Base-by-base conservation (phyloP, 2,329 filamentous ascomycete genomes). In the Clarireedia sp. region DNA sequence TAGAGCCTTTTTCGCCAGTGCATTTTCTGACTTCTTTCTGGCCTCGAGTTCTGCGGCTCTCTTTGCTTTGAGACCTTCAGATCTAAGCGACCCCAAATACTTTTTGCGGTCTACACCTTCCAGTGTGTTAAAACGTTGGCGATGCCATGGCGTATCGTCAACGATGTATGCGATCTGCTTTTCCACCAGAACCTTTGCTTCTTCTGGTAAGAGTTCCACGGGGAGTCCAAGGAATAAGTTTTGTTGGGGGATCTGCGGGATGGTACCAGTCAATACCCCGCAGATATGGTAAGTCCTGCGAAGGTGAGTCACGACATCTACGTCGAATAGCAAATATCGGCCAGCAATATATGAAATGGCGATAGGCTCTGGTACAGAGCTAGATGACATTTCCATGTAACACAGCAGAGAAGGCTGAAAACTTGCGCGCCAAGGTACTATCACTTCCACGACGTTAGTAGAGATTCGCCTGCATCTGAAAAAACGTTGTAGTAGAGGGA, bases 161-260 rank as follows among this genome's bases (percentile, higher is more conserved):
- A 92, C 83, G 63, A 96, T 78, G 71, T 86, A 89, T 43, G 84
- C 92, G 63, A 83, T 81, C 57, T 81, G 83, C 63, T 85, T 86
- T 62, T 90, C 85, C 57, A 95, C 83, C 26, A 99, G 78, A 53
- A 94, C 73, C 60, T 84, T 80, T 3, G 86, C 91, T 74, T 99
- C 94, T 73, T 97, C 94, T 1, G 89, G 86, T 75, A 94, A 89
- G 45, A 99, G 77, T 74, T 96, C 87, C 24, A 97, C 74, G 2
- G 94, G 94, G 49, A 97, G 74, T 46, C 91, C 89, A 57, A 92
- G 80, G 69, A 97, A 97, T 56, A 96, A 81, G 73, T 96, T 97
- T 72, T 99, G 94, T 64, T 95, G 92, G 5, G 91, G 90, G 56
- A 90, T 86, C 72, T 97, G 91, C 2, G 94, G 92, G 29, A 96